Evolutionary conservation across 2,329 filamentous ascomycete species (phyloP), one percentile per base, ranked within the genome.

Genomic region (Penicillium frequentans): DNA sequence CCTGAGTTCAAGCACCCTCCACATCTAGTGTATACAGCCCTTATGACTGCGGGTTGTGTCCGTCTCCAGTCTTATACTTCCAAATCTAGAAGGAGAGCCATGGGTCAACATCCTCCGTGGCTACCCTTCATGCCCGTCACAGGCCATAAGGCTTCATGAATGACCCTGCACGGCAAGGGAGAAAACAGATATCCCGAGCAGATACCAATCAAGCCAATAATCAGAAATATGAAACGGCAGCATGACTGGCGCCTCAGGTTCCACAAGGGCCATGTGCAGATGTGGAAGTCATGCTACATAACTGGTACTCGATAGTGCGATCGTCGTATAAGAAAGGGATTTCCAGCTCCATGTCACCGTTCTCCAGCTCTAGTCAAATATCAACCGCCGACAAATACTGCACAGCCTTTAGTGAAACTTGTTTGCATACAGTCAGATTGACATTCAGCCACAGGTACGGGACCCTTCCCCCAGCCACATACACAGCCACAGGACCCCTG

Each of bases 261-360:
- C 46, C 53, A 62, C 59, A 8, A 39, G 43, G 49, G 61, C 57
- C 52, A 54, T 58, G 56, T 46, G 55, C 64, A 64, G 57, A 56
- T 47, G 57, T 51, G 56, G 43, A 26, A 56, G 62, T 66, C 64
- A 66, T 59, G 59, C 57, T 56, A 45, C 46, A 54, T 42, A 46
- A 46, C 8, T 19, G 19, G 24, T 35, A 56, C 44, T 35, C 44
- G 5, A 31, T 46, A 47, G 29, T 49, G 35, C 14, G 9, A 43
- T 19, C 5, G 24, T 7, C 14, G 23, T 56, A 58, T 61, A 63
- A 57, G 54, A 55, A 43, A 21, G 16, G 29, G 21, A 21, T 27
- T 33, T 45, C 14, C 31, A 14, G n/a, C n/a, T 21, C 23, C n/a
- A 35, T 39, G 26, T 21, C 48, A 43, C 4, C 7, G 4, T 23